Base-by-base conservation (phyloP, 2,329 filamentous ascomycete genomes). In the Ilyonectria robusta region DNA sequence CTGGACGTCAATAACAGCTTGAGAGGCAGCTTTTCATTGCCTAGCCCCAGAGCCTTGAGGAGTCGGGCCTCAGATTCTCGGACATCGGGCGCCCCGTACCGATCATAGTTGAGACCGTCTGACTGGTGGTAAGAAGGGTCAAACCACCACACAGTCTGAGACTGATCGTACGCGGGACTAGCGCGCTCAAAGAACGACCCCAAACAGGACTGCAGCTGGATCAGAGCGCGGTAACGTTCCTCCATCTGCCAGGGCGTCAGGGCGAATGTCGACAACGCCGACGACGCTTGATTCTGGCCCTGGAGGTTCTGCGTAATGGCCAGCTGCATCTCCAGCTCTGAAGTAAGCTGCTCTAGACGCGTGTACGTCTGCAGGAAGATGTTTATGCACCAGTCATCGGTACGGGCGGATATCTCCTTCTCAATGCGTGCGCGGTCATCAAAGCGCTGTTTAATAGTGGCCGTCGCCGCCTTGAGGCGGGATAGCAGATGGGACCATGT, bases 151-250 rank as follows among this genome's bases (percentile, higher is more conserved):
- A 66, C 59, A 23, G 64, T 66, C 26, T 40, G 47, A n/a, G 64
- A 62, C 47, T 66, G 64, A n/a, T 66, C 64, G n/a, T 66, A 66
- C 21, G 59, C 64, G 37, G 64, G 64, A 50, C 64, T 66, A 19
- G 64, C 64, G 15, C 64, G 55, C n/a, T 66, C 64, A 19, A 66
- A 66, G 59, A 66, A 66, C 11, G 64, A 66, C n/a, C 64, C 64
- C 2, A 66, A 26, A 15, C 42, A 62, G 11, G 64, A 66, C 29
- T 66, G 64, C 31, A 66, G 55, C 40, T 66, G 64, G 17, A 66
- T 59, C 59, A 66, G 56, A 37, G 64, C 64, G 6, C 64, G 64
- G 29, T 66, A 66, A 6, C 64, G 64, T 40, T 66, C 64, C 54
- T 66, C 64, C 64, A 66, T 66, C 54, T 66, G 64, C 64, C 64